These are phyloP conservation scores for Euphorbia celastroides DNA, from an alignment of 441 rosid genomes.

Conservation along the genomic window DNA sequence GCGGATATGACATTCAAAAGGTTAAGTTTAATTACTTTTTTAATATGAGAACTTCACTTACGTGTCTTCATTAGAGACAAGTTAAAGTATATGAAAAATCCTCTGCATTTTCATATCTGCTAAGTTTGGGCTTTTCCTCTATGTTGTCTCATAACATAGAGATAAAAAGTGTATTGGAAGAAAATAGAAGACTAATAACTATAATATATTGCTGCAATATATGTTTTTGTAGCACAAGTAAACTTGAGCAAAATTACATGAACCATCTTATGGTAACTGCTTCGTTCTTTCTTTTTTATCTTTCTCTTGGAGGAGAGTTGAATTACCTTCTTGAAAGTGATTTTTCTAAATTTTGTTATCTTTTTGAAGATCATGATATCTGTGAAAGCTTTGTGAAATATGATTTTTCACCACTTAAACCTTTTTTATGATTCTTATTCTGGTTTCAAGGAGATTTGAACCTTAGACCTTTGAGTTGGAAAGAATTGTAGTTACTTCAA, in stretches of 20 bases:
- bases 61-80: neutral
- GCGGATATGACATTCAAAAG: slow-evolving; percentile 18
- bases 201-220: neutral
- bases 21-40: slow-evolving; percentile 7
- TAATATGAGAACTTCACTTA: neutral
- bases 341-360: neutral
- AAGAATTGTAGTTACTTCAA: too few relatives aligned
- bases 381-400: neutral
- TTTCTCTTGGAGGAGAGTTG: neutral
- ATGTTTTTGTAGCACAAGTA: neutral
- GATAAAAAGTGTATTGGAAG: neutral
- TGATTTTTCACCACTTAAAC: neutral
- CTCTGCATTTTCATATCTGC: neutral
- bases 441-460: too few relatives aligned
- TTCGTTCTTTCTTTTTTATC: neutral
- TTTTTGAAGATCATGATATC: neutral
- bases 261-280: neutral
- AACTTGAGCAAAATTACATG: neutral
- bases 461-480: too few relatives aligned
- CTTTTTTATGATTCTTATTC: neutral
- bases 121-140: neutral
- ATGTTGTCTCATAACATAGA: neutral
- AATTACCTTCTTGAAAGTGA: neutral
- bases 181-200: neutral
- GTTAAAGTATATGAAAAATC: neutral